phyloP scores from a whole-genome alignment of 2,329 filamentous ascomycete species.

The Botrytis galanthina region DNA sequence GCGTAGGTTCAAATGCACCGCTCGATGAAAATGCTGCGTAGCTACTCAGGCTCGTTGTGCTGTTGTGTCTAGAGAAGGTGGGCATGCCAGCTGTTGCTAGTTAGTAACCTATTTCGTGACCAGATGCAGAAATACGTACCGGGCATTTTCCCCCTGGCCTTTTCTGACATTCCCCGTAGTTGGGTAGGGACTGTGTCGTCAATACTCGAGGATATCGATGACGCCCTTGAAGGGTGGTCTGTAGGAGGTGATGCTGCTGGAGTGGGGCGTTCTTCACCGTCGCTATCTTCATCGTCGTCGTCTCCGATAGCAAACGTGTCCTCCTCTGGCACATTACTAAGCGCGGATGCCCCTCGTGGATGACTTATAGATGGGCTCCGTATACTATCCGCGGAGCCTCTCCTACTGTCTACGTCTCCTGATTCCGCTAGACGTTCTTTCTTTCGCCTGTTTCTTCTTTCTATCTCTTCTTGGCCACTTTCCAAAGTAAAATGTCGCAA shows the following conservation, averaged over 20 bases:
- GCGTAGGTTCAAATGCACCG: slow-evolving; percentile 72
- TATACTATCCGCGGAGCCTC: slow-evolving; percentile 66
- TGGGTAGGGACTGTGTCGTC: slow-evolving; percentile 83
- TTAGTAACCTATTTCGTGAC: slow-evolving; percentile 22
- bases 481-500: slow-evolving; percentile 86
- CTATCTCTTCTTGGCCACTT: slow-evolving; percentile 86
- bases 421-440: slow-evolving; percentile 59
- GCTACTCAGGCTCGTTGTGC: slow-evolving; percentile 74
- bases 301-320: slow-evolving; percentile 89
- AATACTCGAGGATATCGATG: slow-evolving; percentile 63
- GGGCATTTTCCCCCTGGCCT: slow-evolving; percentile 93
- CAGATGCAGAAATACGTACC: slow-evolving; percentile 27
- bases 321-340: slow-evolving; percentile 73
- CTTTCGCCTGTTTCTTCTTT: slow-evolving; percentile 68
- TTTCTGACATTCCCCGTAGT: slow-evolving; percentile 91
- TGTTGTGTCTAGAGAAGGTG: slow-evolving; percentile 88
- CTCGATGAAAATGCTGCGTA: slow-evolving; percentile 57
- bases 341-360: slow-evolving; percentile 51
- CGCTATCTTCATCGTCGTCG: slow-evolving; percentile 61
- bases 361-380: slow-evolving; percentile 58
- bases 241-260: slow-evolving; percentile 63
- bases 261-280: slow-evolving; percentile 52
- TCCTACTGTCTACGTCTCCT: slow-evolving; percentile 45
- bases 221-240: slow-evolving; percentile 60
- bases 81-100: slow-evolving; percentile 58